A percentile compares a stretch with the other conserved stretches of the same genome.
phyloP scores from a whole-genome alignment of 2,329 filamentous ascomycete genomes.

The Penicillium expansum region DNA sequence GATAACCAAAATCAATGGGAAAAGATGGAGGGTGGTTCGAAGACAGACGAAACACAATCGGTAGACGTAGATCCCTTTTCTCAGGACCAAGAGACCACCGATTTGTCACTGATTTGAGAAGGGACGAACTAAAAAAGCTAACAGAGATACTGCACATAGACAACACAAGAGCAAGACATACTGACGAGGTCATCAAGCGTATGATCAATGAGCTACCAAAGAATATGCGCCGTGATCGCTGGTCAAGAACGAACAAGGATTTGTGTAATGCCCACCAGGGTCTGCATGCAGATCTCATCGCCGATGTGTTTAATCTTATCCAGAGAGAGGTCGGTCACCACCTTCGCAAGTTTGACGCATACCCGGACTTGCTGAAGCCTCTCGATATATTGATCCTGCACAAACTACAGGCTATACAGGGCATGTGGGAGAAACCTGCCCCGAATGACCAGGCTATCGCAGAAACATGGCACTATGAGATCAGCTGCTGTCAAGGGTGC shows the following conservation, averaged over 20 bases:
- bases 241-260: not conserved
- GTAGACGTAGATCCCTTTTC: not conserved
- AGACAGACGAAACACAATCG: not conserved
- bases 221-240: slow-evolving; percentile 9
- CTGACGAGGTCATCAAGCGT: slow-evolving; percentile 6
- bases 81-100: slow-evolving; percentile 17
- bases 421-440: slow-evolving; percentile 31
- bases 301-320: slow-evolving; percentile 20
- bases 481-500: slow-evolving; percentile 38
- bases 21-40: slow-evolving; percentile 1
- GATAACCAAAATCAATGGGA: not conserved
- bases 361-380: slow-evolving; percentile 13
- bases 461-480: slow-evolving; percentile 26
- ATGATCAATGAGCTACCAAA: slow-evolving; percentile 20
- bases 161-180: slow-evolving; percentile 9
- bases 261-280: slow-evolving; percentile 25
- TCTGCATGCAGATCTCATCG: slow-evolving; percentile 26
- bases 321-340: slow-evolving; percentile 26
- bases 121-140: slow-evolving; percentile 21
- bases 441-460: not conserved
- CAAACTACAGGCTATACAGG: slow-evolving; percentile 28
- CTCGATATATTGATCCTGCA: slow-evolving; percentile 17
- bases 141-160: slow-evolving; percentile 25
- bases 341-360: slow-evolving; percentile 20
- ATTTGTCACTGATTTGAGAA: slow-evolving; percentile 20